Base-by-base conservation (phyloP, 805 yeast species). In the Hyphopichia homilentoma region DNA sequence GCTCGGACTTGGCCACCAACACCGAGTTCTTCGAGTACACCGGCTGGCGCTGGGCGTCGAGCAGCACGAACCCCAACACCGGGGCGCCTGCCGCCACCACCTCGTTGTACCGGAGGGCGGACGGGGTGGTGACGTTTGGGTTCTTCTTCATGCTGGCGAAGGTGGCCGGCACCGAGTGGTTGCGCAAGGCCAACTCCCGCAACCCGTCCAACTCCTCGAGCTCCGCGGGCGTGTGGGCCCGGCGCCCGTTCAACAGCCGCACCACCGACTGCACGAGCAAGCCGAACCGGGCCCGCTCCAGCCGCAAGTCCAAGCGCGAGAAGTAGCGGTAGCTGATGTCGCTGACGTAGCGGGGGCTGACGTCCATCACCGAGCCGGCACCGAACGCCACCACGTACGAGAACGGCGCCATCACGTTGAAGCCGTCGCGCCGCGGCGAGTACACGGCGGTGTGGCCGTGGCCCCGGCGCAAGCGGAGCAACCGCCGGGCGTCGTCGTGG, bases 291-390 rank as follows among this genome's bases (percentile, higher is more conserved):
- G 63, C 62, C 2, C 30, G 16, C 15, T 54, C 57, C 3, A 59
- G 54, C 17, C 62, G 31, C 11, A 59, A 39, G 36, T 59, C 63
- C 23, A 58, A 33, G 19, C 36, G 41, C 8, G 44, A 34, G 30
- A 57, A 59, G 47, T 51, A 57, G 14, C 66, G 30, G 32, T 58
- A 57, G 6, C 54, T 33, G 5, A 59, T 48, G 34, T 57, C 46
- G 3, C 35, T 41, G 62, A 58, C 58, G 30, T 60, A 60, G 26
- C 66, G 35, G 2, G 63, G 36, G 21, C 57, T 49, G 1, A 56
- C 59, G 29, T 59, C 65, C 2, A 55, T 33, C 6, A 41, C 32
- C 16, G 43, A 41, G 3, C 41, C 29, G n/a, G 35, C 17, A 21
- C 45, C 46, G 6, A 50, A 30, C 5, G 56, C 25, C 7, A 60